Percentiles rank a stretch among this genome's conserved stretches.
Conservation (phyloP, 768 basidiomycete species). For the Mycena belliarum region DNA sequence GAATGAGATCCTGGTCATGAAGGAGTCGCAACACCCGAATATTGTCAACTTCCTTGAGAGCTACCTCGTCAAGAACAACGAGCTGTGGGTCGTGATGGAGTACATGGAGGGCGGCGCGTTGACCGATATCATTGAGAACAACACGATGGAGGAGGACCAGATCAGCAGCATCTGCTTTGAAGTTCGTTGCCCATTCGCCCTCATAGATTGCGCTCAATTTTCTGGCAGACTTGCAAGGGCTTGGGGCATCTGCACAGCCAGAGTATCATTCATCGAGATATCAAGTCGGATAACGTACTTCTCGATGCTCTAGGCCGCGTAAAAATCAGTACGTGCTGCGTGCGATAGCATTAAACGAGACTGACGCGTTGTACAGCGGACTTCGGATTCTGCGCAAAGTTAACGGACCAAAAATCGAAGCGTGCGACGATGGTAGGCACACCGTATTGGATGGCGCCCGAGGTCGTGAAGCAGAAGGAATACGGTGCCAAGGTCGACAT, state of each 20-base stretch:
- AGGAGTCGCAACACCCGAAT: constrained; percentile 95
- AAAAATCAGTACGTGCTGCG: constrained; percentile 83
- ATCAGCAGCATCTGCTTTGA: constrained; percentile 90
- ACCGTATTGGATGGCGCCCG: constrained; percentile 99
- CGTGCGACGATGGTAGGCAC: constrained; percentile 99
- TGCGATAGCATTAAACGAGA: no score
- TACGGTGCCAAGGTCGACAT: constrained; percentile 97
- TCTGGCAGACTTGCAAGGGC: constrained; percentile 86
- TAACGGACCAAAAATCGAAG: constrained; percentile 95
- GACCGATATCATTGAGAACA: constrained; percentile 97
- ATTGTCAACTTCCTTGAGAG: constrained; percentile 95
- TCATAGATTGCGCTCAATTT: no score
- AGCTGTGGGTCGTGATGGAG: constrained; percentile 98
- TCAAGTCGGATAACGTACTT: constrained; percentile 95
- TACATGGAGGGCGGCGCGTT: constrained; percentile 98
- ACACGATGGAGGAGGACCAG: constrained; percentile 92
- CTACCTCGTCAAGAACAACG: constrained; percentile 84
- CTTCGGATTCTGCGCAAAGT: constrained; percentile 95
- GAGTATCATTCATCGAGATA: constrained; percentile 95
- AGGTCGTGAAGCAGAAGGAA: constrained; percentile 96
- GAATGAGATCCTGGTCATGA: constrained; percentile 98
- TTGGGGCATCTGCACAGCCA: constrained; percentile 91
- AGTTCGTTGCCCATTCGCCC: no score
- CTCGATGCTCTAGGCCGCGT: constrained; percentile 90
- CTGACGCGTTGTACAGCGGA: constrained; percentile 59